phyloP scores from a whole-genome alignment of 2,329 filamentous ascomycete species.

The Aplosporella prunicola region DNA sequence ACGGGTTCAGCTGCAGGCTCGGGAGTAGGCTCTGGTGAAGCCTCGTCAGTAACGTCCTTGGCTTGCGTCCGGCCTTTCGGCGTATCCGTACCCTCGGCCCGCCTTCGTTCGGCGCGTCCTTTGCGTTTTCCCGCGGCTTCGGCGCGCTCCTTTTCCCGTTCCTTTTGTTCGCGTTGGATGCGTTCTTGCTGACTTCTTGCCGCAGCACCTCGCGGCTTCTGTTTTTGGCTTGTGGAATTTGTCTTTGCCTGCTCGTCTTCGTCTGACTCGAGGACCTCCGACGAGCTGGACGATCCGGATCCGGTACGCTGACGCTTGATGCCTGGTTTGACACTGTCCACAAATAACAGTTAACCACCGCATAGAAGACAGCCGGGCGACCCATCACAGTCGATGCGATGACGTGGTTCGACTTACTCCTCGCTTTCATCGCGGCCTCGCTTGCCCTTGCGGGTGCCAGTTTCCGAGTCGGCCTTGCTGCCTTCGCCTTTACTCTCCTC shows the following conservation, averaged over 20 bases:
- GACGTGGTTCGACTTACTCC: slow-evolving; percentile 62
- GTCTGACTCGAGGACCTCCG: slow-evolving; percentile 55
- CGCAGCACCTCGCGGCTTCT: slow-evolving; percentile 39
- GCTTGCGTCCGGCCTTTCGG: neutral
- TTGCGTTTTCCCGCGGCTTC: slow-evolving; percentile 75
- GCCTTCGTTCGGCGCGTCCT: slow-evolving; percentile 68
- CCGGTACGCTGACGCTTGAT: slow-evolving; percentile 75
- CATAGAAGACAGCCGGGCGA: too few species aligned
- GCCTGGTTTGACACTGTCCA: slow-evolving; percentile 57
- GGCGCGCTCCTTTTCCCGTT: slow-evolving; percentile 61
- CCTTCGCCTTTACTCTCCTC: slow-evolving; percentile 88
- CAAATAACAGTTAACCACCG: too few species aligned
- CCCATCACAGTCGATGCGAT: too few species aligned
- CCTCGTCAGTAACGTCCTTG: slow-evolving; percentile 15
- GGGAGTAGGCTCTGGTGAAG: slow-evolving; percentile 19
- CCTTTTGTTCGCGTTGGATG: slow-evolving; percentile 48
- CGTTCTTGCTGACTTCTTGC: slow-evolving; percentile 48
- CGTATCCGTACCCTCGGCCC: slow-evolving; percentile 57
- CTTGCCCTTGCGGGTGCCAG: slow-evolving; percentile 59
- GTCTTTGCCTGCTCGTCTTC: slow-evolving; percentile 47
- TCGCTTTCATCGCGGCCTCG: slow-evolving; percentile 83
- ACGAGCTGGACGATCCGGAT: slow-evolving; percentile 26
- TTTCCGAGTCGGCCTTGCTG: slow-evolving; percentile 44
- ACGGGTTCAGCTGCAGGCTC: slow-evolving; percentile 21
- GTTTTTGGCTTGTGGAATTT: slow-evolving; percentile 29